These are phyloP conservation scores for Zea luxurians DNA, from an alignment of 176 grass and related monocot genomes.

Conservation along the genomic window DNA sequence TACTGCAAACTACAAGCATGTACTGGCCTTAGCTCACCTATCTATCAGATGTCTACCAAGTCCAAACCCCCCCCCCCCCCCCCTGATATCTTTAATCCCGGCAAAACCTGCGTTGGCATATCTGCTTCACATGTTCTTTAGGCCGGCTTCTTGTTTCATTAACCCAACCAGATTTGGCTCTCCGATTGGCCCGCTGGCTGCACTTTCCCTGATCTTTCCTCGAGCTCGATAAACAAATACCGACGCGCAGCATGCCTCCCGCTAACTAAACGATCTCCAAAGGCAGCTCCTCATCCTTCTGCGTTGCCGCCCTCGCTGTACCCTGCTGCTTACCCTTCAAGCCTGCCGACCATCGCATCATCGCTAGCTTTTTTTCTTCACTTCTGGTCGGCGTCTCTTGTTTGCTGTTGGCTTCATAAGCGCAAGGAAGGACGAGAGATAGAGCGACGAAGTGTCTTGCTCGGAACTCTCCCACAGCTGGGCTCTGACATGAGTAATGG, in stretches of 20 bases:
- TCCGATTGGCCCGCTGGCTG: constrained; percentile 43
- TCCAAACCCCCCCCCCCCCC: constrained; percentile 17
- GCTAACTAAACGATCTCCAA: constrained; percentile 45
- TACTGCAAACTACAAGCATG: constrained; percentile 49
- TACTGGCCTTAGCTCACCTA: constrained; percentile 16
- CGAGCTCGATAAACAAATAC: constrained; percentile 51
- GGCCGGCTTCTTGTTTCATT: constrained; percentile 47
- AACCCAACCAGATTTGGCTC: constrained; percentile 48
- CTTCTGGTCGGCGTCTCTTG: constrained; percentile 45
- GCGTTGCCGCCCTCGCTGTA: constrained; percentile 23
- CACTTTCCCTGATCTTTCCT: constrained; percentile 57
- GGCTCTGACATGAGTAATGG: constrained; percentile 47
- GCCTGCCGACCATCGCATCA: constrained; percentile 47
- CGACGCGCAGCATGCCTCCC: constrained; percentile 28
- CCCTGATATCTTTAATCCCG: constrained; percentile 50
- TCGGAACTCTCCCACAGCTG: not conserved
- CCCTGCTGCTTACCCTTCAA: constrained; percentile 33
- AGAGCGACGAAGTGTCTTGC: constrained; percentile 10
- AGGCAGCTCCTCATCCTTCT: constrained; percentile 38
- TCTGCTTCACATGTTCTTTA: constrained; percentile 59
- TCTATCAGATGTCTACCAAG: constrained; percentile 35
- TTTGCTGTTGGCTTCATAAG: constrained; percentile 40
- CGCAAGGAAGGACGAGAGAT: not conserved
- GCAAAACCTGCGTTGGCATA: constrained; percentile 55
- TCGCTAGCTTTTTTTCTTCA: constrained; percentile 16